These are phyloP conservation scores for Cetraspora pellucida DNA, from an alignment of 192 early-diverging fungal species.

Conservation along the genomic window DNA sequence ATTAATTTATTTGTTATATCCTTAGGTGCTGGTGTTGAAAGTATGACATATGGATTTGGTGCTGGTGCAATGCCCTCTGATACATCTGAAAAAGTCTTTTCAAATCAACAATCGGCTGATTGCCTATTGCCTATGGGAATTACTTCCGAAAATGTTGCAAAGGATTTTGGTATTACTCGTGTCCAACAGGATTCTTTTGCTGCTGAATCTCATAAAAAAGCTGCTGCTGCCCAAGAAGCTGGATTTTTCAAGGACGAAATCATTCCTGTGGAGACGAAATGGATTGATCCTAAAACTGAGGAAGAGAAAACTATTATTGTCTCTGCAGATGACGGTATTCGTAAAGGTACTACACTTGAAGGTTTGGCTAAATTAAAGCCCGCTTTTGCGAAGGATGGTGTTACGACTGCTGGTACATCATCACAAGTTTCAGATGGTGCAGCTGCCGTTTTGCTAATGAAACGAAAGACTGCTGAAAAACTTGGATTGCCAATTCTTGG, in stretches of 20 bases:
- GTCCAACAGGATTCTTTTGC: constrained; percentile 91
- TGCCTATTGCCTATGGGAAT: constrained; percentile 89
- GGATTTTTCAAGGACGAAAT: constrained; percentile 94
- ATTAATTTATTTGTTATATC: background rate
- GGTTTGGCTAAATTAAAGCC: constrained; percentile 80
- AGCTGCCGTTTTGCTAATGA: constrained; percentile 93
- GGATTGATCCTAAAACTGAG: constrained; percentile 76
- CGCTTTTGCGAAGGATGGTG: constrained; percentile 83
- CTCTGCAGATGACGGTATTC: constrained; percentile 89
- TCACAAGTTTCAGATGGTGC: constrained; percentile 99
- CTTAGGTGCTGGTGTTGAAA: constrained; percentile 80
- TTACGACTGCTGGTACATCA: constrained; percentile 92
- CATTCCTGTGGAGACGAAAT: constrained; percentile 73
- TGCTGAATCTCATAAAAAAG: constrained; percentile 80
- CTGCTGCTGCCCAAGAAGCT: constrained; percentile 83
- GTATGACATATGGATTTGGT: constrained; percentile 89
- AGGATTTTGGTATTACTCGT: constrained; percentile 83
- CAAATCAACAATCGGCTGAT: constrained; percentile 68
- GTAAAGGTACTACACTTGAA: constrained; percentile 78
- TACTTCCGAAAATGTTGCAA: constrained; percentile 97
- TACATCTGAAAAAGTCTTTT: constrained; percentile 76
- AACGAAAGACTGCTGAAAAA: constrained; percentile 86
- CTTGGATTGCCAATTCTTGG: constrained; percentile 84
- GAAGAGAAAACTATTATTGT: constrained; percentile 74
- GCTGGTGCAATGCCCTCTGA: constrained; percentile 75